Evolutionary conservation across 257 asterid genomes (phyloP), one percentile per base, ranked within the genome.

Genomic region (Capsicum pubescens): DNA sequence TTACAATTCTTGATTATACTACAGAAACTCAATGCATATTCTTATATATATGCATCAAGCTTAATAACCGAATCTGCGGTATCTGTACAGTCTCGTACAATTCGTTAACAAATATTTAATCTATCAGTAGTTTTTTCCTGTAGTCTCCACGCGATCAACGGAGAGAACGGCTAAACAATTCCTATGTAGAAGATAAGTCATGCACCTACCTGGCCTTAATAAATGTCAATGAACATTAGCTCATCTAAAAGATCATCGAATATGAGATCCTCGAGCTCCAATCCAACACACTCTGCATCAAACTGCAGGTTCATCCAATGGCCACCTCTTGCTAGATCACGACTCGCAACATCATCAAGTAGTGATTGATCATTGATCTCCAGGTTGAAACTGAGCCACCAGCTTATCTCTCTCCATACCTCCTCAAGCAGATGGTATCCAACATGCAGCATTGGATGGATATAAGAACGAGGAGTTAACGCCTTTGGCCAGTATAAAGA

Each of bases 261-360:
- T 68, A 95, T 89, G n/a, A 89, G 60, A 21, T 90, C 95, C 80
- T 94, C 98, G 59, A 95, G 79, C 84, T 93, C 95, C 81, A 94
- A 87, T 46, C 94, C 95, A 16, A 91, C 94, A 63, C 93, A 90
- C 87, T 95, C 98, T 1, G 90, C 93, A 83, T 94, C 99, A 83
- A 90, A 86, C 74, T 94, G 99, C 15, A 94, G 85, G 86, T 87
- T 93, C 98, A 95, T 93, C 99, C 99, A 95, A 15, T 92, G 92
- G 66, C 88, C 88, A 2, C 68, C 64, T 84, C 83, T 90, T 0
- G 74, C 86, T 42, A 95, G 84, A 87, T 95, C 98, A 66, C 86
- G 88, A 48, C 86, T 86, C 61, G 93, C 93, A 8, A 88, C 88
- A 81, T 93, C 95, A 59, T 93, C 97, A 6, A 91, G 88, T 0